A percentile compares a stretch with the other conserved stretches of the same genome.
phyloP scores from a whole-genome alignment of 2,329 filamentous ascomycete species.

The Decorospora gaudefroyi region DNA sequence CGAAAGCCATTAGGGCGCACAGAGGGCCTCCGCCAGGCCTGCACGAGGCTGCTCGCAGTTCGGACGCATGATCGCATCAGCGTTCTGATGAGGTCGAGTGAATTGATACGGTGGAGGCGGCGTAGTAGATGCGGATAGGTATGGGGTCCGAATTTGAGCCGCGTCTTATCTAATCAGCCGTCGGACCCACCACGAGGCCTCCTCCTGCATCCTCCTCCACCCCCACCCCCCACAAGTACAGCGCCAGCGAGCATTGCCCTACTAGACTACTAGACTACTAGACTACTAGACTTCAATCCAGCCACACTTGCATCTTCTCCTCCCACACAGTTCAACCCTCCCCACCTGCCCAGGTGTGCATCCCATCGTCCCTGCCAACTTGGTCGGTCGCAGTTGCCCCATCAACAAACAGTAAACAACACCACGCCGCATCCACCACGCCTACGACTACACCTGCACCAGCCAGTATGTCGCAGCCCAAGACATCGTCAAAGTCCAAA shows the following conservation, averaged over 20 bases:
- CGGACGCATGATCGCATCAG: conserved; percentile 58
- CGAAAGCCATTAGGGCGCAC: conserved; percentile 27
- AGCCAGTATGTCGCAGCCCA: conserved; percentile 40
- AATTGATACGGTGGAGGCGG: no score
- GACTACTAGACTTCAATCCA: no score
- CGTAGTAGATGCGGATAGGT: no score
- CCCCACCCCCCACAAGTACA: background rate
- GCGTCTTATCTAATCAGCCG: conserved; percentile 33
- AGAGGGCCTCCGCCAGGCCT: conserved; percentile 41
- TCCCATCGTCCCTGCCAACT: background rate
- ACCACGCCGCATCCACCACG: conserved; percentile 5
- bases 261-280: conserved; percentile 6
- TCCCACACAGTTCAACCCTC: no score
- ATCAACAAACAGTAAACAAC: conserved; percentile 42
- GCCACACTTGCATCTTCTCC: no score
- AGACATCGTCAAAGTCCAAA: conserved; percentile 34
- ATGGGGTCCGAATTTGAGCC: no score
- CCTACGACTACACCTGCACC: conserved; percentile 5
- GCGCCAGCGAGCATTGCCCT: conserved; percentile 2
- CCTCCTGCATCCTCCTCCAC: background rate
- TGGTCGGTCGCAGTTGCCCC: conserved; percentile 28
- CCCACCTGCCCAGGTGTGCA: no score
- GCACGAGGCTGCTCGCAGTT: conserved; percentile 50
- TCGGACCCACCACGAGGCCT: conserved; percentile 19
- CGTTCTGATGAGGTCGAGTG: conserved; percentile 39